Conservation (phyloP, 2,329 filamentous ascomycete species). For the Dactylellina sp. region DNA sequence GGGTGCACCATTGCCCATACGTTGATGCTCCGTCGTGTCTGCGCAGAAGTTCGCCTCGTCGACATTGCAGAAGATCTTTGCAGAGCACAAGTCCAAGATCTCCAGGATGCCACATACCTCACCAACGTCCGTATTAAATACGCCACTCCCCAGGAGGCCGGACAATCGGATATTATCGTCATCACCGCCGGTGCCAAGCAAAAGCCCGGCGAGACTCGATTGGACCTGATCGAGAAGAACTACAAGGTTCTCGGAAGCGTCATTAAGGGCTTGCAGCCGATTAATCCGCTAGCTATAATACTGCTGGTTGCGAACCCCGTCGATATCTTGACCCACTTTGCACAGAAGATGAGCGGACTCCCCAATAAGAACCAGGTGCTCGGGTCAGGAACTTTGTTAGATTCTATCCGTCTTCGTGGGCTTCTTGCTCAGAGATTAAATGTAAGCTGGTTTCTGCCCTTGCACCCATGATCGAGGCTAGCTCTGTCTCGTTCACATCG, state of each 20-base stretch:
- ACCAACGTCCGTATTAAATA: constrained; percentile 61
- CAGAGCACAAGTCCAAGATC: constrained; percentile 61
- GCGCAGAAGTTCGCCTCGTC: constrained; percentile 62
- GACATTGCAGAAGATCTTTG: constrained; percentile 62
- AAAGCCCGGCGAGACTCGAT: constrained; percentile 62
- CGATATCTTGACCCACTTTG: constrained; percentile 62
- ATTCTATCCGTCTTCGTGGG: constrained; percentile 61
- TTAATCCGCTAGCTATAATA: constrained; percentile 61
- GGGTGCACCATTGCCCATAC: constrained; percentile 62
- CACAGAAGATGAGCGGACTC: constrained; percentile 61
- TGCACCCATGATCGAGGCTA: not conserved
- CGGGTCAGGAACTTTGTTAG: constrained; percentile 62
- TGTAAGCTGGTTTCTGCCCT: constrained; percentile 20
- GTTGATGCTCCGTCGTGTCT: constrained; percentile 61
- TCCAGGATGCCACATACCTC: constrained; percentile 62
- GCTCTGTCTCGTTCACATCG: constrained; percentile 8
- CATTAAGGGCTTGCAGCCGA: constrained; percentile 60
- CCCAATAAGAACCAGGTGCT: constrained; percentile 61
- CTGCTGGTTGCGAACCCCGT: constrained; percentile 63
- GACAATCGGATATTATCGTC: constrained; percentile 61
- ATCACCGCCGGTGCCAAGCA: constrained; percentile 63
- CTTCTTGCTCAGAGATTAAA: constrained; percentile 48
- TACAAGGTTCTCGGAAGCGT: constrained; percentile 61
- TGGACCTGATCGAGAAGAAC: constrained; percentile 62
- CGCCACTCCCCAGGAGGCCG: constrained; percentile 61